phyloP scores from a whole-genome alignment of 1,284 basidiomycete genomes.

The Neonothopanus nambi region DNA sequence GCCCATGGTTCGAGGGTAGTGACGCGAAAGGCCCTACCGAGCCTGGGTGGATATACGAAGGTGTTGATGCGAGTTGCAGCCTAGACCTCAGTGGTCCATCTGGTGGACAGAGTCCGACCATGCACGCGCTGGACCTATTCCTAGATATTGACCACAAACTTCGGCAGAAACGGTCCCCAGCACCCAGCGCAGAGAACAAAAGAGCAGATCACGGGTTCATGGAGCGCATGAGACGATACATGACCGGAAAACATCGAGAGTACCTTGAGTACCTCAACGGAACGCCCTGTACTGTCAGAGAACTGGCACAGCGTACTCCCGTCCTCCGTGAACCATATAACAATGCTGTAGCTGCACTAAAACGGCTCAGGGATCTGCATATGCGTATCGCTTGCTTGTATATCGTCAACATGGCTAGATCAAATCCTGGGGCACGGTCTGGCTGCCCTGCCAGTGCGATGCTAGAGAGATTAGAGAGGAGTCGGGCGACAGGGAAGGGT shows the following conservation, averaged over 20 bases:
- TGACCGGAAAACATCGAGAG: conserved; percentile 76
- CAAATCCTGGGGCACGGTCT: conserved; percentile 37
- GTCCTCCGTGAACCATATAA: conserved; percentile 77
- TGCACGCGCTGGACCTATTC: conserved; percentile 83
- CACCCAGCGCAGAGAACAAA: conserved; percentile 66
- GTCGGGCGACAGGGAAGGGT: conserved; percentile 40
- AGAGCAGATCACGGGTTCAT: conserved; percentile 72
- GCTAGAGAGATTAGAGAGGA: conserved; percentile 55
- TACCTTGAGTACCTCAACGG: conserved; percentile 58
- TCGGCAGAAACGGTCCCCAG: conserved; percentile 66
- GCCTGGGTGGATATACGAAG: conserved; percentile 84
- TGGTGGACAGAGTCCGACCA: conserved; percentile 91
- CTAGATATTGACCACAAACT: conserved; percentile 84
- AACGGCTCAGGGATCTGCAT: conserved; percentile 82
- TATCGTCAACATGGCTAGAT: conserved; percentile 73
- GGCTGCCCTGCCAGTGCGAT: conserved; percentile 55
- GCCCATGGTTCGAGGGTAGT: conserved; percentile 93
- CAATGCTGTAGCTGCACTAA: conserved; percentile 73
- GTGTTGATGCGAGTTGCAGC: conserved; percentile 50
- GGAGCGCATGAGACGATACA: conserved; percentile 80
- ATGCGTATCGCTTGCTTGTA: conserved; percentile 89
- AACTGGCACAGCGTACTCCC: conserved; percentile 55
- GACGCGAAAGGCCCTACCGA: conserved; percentile 56
- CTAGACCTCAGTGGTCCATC: conserved; percentile 85
- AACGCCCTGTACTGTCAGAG: conserved; percentile 54